Evolutionary conservation across 2,329 filamentous ascomycete genomes (phyloP).

Genomic region (Fusarium sp.): DNA sequence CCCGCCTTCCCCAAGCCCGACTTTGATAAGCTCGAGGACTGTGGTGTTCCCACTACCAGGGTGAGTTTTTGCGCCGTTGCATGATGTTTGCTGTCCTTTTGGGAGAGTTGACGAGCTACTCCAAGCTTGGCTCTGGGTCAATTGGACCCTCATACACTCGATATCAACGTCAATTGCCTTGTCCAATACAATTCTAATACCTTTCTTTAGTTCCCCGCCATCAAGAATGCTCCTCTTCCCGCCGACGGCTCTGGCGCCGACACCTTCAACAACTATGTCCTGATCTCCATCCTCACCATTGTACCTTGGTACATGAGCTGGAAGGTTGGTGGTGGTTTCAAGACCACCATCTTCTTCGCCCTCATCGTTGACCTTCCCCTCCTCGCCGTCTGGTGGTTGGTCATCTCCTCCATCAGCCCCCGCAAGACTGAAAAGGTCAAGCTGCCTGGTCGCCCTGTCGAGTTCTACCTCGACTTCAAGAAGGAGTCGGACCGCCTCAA

Average conservation of each 20-base stretch:
- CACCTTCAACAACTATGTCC: conserved; percentile 85
- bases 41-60: conserved; percentile 56
- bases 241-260: conserved; percentile 88
- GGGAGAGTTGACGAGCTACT: not conserved
- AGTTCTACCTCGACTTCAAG: conserved; percentile 91
- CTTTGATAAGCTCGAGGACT: conserved; percentile 76
- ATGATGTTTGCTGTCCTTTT: conserved; percentile 35
- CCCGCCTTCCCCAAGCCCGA: conserved; percentile 61
- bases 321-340: conserved; percentile 89
- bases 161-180: not conserved
- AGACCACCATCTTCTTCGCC: conserved; percentile 87
- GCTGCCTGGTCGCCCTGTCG: conserved; percentile 86
- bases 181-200: conserved; percentile 8
- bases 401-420: conserved; percentile 82
- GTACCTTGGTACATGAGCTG: conserved; percentile 86
- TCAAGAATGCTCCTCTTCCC: conserved; percentile 94
- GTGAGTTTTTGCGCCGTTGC: conserved; percentile 40
- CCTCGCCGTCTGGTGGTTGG: conserved; percentile 84
- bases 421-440: conserved; percentile 94
- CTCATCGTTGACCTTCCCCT: conserved; percentile 84
- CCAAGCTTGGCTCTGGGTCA: conserved; percentile 14
- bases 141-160: conserved; percentile 6
- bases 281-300: conserved; percentile 76
- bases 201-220: conserved; percentile 65
- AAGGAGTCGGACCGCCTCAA: conserved; percentile 69